phyloP scores from a whole-genome alignment of 2,329 filamentous ascomycete species.

The Apiospora pterosperma region DNA sequence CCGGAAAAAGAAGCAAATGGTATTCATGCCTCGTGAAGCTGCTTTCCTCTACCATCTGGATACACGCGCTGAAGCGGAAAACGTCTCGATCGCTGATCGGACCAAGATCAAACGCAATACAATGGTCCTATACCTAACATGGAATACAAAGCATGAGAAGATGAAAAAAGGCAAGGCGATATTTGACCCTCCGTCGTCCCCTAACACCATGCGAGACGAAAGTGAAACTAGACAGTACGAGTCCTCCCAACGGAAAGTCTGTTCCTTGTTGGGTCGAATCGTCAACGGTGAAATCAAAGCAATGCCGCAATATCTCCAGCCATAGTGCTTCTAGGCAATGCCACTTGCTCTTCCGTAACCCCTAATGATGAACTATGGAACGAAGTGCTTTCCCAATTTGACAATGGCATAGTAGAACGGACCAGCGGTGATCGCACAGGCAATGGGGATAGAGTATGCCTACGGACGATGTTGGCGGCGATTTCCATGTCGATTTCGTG shows the following conservation, averaged over 20 bases:
- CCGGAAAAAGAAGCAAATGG: neutral
- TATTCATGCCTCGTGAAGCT: neutral
- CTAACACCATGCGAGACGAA: neutral
- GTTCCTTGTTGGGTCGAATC: neutral
- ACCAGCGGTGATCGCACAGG: neutral
- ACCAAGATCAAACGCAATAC: neutral
- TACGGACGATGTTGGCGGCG: neutral
- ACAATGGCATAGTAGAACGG: neutral
- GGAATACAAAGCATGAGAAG: neutral
- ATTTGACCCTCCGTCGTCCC: neutral
- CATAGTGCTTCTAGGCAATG: neutral
- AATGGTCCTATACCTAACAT: slow-evolving; percentile 1
- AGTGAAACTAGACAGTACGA: neutral
- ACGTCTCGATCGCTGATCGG: neutral
- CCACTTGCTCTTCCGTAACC: neutral
- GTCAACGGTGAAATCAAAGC: neutral
- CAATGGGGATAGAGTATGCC: neutral
- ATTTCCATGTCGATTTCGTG: neutral
- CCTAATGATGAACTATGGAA: too few relatives aligned
- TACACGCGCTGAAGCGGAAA: neutral
- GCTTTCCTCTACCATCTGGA: neutral
- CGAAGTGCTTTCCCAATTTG: neutral
- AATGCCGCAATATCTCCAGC: neutral
- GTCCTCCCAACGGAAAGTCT: too few relatives aligned
- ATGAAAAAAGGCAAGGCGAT: neutral